Evolutionary conservation across 2,329 filamentous ascomycete genomes (phyloP), one percentile per base, ranked within the genome.

Genomic region (Trichophyton verrucosum): DNA sequence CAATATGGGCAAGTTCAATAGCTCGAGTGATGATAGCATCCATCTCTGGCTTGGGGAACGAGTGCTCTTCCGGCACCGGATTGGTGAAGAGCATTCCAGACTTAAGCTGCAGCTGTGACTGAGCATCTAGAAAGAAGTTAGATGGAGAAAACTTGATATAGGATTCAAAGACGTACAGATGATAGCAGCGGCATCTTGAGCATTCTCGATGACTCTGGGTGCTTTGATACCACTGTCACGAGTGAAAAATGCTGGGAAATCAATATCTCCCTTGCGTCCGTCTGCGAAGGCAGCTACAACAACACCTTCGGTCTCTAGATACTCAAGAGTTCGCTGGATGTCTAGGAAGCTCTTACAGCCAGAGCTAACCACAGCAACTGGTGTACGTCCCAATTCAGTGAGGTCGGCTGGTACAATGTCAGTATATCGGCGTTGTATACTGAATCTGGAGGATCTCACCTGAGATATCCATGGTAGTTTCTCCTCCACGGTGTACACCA

Each of bases 321-420:
- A 86, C 76, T 99, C 94, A 3, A 99, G 80, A 0, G 94, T 99
- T 59, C 89, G 82, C 1, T 88, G 85, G 62, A 96, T 91, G 70
- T 99, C 94, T 42, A 99, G 80, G 73, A 99, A 97, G 64, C 92
- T 94, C 76, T 99, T 99, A 76, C 90, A 95, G 13, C 94, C 94
- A 65, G 88, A 90, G 73, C 87, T 88, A 59, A 99, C 80, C 1
- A 99, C 91, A 27, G 91, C 87, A 59, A 99, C 86, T 9, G 89
- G 84, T 6, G 91, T 96, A 61, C 91, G 82, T 15, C 94, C 91
- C 58, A 99, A 82, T 78, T 97, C 94, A 3, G 89, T 96, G 63
- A 99, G 80, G 74, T 99, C 94, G 46, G 94, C 92, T 76, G 57
- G 33, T 13, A 33, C 30, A 58, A 17, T 17, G 38, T 38, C 24